Percentiles rank a stretch among this genome's conserved stretches.
phyloP scores from a whole-genome alignment of 139 green algal genomes.

The Micractinium conductrix region DNA sequence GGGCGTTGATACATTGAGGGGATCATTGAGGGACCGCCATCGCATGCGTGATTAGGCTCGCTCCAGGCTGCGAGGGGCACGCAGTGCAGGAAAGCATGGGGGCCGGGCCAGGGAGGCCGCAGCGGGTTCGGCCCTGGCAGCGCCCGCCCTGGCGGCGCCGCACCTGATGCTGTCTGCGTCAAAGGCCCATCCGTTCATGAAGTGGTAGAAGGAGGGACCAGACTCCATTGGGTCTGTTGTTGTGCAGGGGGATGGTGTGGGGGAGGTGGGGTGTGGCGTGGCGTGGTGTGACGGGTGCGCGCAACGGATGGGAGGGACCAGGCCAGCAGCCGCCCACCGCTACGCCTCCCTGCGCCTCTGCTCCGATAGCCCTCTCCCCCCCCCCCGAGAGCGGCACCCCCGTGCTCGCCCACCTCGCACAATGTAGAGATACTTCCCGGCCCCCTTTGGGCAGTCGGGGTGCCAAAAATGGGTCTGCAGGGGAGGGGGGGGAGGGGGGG shows the following conservation, averaged over 20 bases:
- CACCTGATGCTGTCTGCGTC: background rate
- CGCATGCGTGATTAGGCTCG: no score
- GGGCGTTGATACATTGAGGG: no score
- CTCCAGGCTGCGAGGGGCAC: no score
- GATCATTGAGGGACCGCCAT: no score
- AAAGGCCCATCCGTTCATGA: conserved; percentile 37
- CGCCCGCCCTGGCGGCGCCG: background rate
- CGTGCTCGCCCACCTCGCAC: conserved; percentile 12
- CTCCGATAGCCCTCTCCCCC: background rate
- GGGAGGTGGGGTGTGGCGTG: background rate
- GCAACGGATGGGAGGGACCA: background rate
- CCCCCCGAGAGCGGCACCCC: no score
- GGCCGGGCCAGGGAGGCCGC: background rate
- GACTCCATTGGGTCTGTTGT: conserved; percentile 40
- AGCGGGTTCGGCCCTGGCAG: background rate
- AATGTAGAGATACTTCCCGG: conserved; percentile 51
- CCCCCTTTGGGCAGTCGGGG: conserved; percentile 4
- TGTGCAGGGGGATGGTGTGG: background rate
- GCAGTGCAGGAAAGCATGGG: no score
- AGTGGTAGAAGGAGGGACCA: conserved; percentile 57
- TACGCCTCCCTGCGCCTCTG: conserved; percentile 3
- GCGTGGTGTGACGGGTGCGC: no score
- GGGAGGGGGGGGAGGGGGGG: no score
- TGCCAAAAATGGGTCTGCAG: conserved; percentile 41
- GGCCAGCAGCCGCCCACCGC: background rate